These are phyloP conservation scores for Trichoderma sp. DNA, from an alignment of 2,329 filamentous ascomycete species.

Conservation along the genomic window DNA sequence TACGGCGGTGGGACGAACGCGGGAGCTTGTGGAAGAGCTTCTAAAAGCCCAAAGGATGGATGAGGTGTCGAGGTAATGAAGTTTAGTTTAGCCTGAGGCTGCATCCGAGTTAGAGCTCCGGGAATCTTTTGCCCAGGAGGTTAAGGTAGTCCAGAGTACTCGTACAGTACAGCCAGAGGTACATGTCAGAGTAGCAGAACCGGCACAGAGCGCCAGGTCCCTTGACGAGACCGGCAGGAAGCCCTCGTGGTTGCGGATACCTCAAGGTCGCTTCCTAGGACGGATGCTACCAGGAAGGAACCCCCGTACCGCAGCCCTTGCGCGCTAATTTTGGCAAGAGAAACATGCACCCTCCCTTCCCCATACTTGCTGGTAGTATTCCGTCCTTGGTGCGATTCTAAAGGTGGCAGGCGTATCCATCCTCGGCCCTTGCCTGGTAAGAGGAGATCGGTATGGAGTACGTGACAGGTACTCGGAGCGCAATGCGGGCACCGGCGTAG, in stretches of 20 bases:
- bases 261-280: neutral
- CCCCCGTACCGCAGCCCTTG: neutral
- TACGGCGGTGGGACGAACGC: neutral
- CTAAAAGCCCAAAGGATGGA: neutral
- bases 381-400: neutral
- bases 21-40: neutral
- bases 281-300: neutral
- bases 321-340: neutral
- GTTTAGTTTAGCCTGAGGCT: neutral
- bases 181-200: neutral
- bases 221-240: neutral
- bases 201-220: neutral
- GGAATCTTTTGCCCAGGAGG: neutral
- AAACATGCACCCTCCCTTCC: neutral
- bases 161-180: neutral
- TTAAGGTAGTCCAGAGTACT: neutral
- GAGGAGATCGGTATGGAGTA: conserved; percentile 2
- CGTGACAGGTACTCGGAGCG: conserved; percentile 9
- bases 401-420: neutral
- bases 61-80: neutral
- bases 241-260: conserved; percentile 17
- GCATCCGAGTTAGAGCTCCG: neutral
- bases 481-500: conserved; percentile 1
- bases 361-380: neutral
- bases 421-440: neutral